Evolutionary conservation across 2,329 filamentous ascomycete species (phyloP).

Genomic region (Coniella vitis): DNA sequence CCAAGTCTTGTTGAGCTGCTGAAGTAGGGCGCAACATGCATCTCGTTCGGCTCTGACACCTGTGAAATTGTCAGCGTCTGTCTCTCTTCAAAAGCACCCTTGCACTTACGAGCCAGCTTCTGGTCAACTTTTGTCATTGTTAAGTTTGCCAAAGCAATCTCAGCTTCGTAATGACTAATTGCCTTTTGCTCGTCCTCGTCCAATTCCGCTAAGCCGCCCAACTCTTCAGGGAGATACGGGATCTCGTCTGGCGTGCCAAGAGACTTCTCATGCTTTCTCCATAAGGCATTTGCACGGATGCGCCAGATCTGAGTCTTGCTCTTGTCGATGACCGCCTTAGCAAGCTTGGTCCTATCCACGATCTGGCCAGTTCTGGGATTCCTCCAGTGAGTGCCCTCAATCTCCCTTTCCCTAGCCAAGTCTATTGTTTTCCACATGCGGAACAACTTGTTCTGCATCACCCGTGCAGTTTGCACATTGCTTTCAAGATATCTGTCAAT

Average conservation of each 20-base stretch:
- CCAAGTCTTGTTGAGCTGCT: slow-evolving; percentile 6
- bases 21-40: slow-evolving; percentile 9
- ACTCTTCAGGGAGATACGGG: slow-evolving; percentile 19
- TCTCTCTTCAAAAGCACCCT: no score
- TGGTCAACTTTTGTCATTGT: slow-evolving; percentile 14
- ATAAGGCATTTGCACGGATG: slow-evolving; percentile 16
- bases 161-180: slow-evolving; percentile 15
- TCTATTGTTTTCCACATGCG: slow-evolving; percentile 12
- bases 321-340: slow-evolving; percentile 17
- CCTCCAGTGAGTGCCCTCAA: slow-evolving; percentile 11
- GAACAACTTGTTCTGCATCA: slow-evolving; percentile 16
- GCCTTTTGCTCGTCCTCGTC: slow-evolving; percentile 16
- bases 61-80: slow-evolving; percentile 6
- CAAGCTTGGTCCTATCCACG: slow-evolving; percentile 15
- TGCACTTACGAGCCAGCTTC: slow-evolving; percentile 13
- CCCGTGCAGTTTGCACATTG: slow-evolving; percentile 15
- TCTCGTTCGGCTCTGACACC: slow-evolving; percentile 9
- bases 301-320: slow-evolving; percentile 19
- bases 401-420: slow-evolving; percentile 8
- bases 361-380: slow-evolving; percentile 4
- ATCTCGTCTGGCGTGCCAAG: slow-evolving; percentile 14
- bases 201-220: slow-evolving; percentile 16
- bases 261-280: slow-evolving; percentile 18
- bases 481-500: slow-evolving; percentile 21
- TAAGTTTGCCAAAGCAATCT: slow-evolving; percentile 17